Evolutionary conservation across 148 eudicot genomes (phyloP).

Genomic region (Bassia scoparia): DNA sequence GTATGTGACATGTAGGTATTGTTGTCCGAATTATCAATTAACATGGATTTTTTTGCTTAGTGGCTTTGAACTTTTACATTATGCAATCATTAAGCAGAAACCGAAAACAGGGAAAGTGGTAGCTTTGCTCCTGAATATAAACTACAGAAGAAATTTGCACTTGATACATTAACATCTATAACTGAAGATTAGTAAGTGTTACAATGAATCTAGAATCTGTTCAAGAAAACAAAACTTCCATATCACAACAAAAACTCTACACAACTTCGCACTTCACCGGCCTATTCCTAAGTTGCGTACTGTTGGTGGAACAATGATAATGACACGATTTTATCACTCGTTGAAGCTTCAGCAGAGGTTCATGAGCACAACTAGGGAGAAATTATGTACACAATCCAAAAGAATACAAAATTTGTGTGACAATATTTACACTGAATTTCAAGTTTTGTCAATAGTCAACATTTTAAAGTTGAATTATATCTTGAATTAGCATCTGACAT

Average conservation of each 20-base stretch:
- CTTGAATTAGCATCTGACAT: not conserved
- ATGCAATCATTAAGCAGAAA: not conserved
- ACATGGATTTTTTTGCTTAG: no score
- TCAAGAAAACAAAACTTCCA: constrained; percentile 10
- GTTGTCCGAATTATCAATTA: no score
- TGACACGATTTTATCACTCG: constrained; percentile 1
- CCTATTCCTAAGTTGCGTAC: constrained; percentile 14
- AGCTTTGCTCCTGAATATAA: not conserved
- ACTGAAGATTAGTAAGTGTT: not conserved
- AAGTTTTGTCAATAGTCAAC: constrained; percentile 16
- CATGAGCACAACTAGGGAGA: not conserved
- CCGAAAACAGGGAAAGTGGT: not conserved
- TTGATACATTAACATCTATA: not conserved
- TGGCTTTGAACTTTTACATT: no score
- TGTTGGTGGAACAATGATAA: constrained; percentile 5
- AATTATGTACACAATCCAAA: constrained; percentile 23
- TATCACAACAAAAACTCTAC: constrained; percentile 11
- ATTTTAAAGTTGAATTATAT: not conserved
- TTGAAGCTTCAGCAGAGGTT: not conserved
- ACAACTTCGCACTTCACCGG: not conserved
- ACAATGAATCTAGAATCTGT: constrained; percentile 9
- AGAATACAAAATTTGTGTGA: constrained; percentile 20
- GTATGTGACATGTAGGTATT: no score
- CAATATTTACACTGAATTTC: constrained; percentile 13
- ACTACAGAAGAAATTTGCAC: not conserved